Percentiles rank a stretch among this genome's conserved stretches.
Conservation (phyloP, 805 yeast genomes). For the Phaffomyces opuntiae region DNA sequence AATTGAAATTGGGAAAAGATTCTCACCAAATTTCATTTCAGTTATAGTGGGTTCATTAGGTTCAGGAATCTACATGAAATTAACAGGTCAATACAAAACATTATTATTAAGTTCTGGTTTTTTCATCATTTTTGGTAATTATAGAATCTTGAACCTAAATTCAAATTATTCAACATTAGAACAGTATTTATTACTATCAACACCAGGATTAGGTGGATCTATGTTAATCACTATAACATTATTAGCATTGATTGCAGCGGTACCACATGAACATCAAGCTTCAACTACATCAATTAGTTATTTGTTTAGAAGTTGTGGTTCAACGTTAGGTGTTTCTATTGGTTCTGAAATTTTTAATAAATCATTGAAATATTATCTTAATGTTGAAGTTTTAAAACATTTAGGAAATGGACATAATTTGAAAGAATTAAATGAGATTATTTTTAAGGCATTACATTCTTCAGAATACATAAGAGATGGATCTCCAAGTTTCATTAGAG, state of each 20-base stretch:
- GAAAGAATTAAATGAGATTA: conserved; percentile 34
- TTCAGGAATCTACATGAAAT: conserved; percentile 58
- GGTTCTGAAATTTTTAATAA: conserved; percentile 58
- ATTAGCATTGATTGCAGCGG: conserved; percentile 65
- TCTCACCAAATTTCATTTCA: conserved; percentile 54
- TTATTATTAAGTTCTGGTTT: conserved; percentile 37
- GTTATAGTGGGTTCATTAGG: conserved; percentile 54
- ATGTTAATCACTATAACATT: conserved; percentile 59
- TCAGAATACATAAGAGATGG: conserved; percentile 42
- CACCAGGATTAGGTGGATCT: conserved; percentile 51
- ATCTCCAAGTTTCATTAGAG: conserved; percentile 48
- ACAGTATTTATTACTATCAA: conserved; percentile 36
- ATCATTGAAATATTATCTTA: conserved; percentile 28
- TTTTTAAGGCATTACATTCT: conserved; percentile 46
- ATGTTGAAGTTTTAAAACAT: conserved; percentile 24
- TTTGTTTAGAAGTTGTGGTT: conserved; percentile 59
- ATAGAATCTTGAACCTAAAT: conserved; percentile 27
- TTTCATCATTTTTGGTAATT: conserved; percentile 39
- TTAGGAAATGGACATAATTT: conserved; percentile 31
- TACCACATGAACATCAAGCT: conserved; percentile 59
- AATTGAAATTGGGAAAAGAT: conserved; percentile 50
- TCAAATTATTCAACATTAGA: conserved; percentile 31
- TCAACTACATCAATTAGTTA: conserved; percentile 62
- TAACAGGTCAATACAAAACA: conserved; percentile 51
- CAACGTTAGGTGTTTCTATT: conserved; percentile 57